Evolutionary conservation across 2,329 filamentous ascomycete species (phyloP), one percentile per base, ranked within the genome.

Genomic region (Pseudocercospora musae): DNA sequence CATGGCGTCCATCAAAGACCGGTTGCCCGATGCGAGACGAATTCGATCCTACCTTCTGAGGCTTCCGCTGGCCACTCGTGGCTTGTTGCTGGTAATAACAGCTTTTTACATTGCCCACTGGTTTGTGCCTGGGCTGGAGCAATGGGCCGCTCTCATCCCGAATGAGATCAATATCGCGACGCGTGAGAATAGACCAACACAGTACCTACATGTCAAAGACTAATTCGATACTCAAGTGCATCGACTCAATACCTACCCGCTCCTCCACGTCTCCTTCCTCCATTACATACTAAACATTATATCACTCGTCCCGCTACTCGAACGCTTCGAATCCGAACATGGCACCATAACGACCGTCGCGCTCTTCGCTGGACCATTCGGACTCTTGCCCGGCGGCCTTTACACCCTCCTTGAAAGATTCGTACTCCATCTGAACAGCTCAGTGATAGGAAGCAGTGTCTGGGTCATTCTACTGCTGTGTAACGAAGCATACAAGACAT

Each of bases 381-480:
- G 78, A 37, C 74, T 77, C 4, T 84, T 98, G 62, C 95, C 95
- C 5, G 94, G 90, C 1, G 80, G 89, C 6, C 70, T 93, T 15
- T 99, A 98, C 77, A 84, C 94, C 10, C 74, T 94, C 49, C 78
- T 96, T 58, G 92, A 98, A 77, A 86, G 85, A 69, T 84, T 85
- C 54, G 78, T 97, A 59, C 78, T 97, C 40, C 81, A 85, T 65
- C 79, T 83, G 40, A 92, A 96, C 71, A 90, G 87, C 25, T 78
- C 87, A 3, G 85, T 96, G 27, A 84, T 94, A 77, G 95, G 95
- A 60, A 87, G 92, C 66, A 96, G 93, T 76, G 85, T 97, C 60
- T 97, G 94, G 92, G 89, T 96, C 0, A 97, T 98, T 75, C 84
- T 96, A 25, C 83, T 99, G 21, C 82, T 98, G 37, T 89, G 88